phyloP scores from a whole-genome alignment of 768 basidiomycete species.

The Imleria badia region DNA sequence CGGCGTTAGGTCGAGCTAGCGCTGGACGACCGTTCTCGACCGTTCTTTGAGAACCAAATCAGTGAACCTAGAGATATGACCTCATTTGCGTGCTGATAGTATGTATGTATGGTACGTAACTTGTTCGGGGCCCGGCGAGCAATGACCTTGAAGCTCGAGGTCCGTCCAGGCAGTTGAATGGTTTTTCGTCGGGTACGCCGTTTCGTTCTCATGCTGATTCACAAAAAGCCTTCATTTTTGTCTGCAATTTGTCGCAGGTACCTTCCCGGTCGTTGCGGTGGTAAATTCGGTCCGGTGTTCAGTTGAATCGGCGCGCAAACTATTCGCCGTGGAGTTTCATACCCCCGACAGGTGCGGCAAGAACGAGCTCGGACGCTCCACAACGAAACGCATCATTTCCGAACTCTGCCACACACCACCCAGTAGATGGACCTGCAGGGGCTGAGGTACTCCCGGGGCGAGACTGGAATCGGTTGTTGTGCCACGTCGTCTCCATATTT shows the following conservation, averaged over 20 bases:
- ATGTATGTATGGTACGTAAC: conserved; percentile 3
- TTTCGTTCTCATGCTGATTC: conserved; percentile 9
- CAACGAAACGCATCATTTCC: too few species aligned
- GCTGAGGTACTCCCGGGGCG: background rate
- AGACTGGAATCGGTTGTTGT: background rate
- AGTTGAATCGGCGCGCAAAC: background rate
- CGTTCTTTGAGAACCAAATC: background rate
- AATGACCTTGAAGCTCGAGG: background rate
- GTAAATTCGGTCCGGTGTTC: too few species aligned
- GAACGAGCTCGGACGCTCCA: too few species aligned
- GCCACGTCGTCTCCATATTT: too few species aligned
- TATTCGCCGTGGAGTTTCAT: background rate
- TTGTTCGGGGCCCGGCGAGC: background rate
- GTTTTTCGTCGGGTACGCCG: conserved; percentile 2
- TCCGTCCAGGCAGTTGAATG: conserved; percentile 2
- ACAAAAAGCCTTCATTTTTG: background rate
- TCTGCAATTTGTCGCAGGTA: too few species aligned
- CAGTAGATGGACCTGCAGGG: background rate
- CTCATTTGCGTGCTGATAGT: background rate
- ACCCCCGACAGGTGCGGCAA: background rate
- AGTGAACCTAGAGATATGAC: conserved; percentile 1
- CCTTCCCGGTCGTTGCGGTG: background rate
- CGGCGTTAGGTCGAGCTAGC: conserved; percentile 7
- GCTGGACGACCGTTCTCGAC: background rate
- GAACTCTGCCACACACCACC: background rate